These are phyloP conservation scores for Penicillium mononematosum DNA, from an alignment of 495 filamentous ascomycete species.

Conservation along the genomic window DNA sequence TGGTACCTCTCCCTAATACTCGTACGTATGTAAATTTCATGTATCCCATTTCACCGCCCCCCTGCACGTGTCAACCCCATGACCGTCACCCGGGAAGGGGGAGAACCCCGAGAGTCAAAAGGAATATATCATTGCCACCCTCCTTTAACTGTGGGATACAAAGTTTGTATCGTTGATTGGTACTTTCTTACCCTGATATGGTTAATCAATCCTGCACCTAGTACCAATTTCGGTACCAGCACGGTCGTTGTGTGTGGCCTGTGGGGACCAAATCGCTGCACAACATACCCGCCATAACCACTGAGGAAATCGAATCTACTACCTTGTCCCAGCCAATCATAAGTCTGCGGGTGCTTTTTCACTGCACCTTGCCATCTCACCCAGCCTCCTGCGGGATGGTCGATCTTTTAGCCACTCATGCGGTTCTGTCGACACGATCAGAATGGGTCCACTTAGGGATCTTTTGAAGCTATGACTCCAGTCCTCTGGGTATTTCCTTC, in stretches of 20 bases:
- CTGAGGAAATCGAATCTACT: constrained; percentile 11
- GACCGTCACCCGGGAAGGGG: constrained; percentile 1
- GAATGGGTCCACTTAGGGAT: constrained; percentile 18
- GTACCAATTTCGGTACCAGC: constrained; percentile 12
- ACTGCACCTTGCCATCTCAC: constrained; percentile 18
- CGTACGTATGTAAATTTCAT: not conserved
- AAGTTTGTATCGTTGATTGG: not conserved
- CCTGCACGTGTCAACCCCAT: constrained; percentile 9
- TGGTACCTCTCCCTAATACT: too few relatives aligned
- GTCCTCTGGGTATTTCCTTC: constrained; percentile 2
- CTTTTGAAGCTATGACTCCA: not conserved
- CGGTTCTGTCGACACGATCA: constrained; percentile 19
- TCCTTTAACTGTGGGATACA: not conserved
- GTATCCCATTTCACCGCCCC: constrained; percentile 5
- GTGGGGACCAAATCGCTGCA: constrained; percentile 21
- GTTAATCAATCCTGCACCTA: constrained; percentile 17
- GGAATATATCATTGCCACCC: not conserved
- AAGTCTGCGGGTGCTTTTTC: constrained; percentile 11
- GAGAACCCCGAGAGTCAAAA: not conserved
- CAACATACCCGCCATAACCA: constrained; percentile 26
- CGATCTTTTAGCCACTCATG: constrained; percentile 31
- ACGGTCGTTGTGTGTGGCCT: constrained; percentile 10
- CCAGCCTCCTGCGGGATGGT: constrained; percentile 29
- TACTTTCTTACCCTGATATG: not conserved
- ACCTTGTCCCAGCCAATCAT: constrained; percentile 21